A percentile compares a stretch with the other conserved stretches of the same genome.
phyloP scores from a whole-genome alignment of 345 rosid genomes.

The Brassica rapa region DNA sequence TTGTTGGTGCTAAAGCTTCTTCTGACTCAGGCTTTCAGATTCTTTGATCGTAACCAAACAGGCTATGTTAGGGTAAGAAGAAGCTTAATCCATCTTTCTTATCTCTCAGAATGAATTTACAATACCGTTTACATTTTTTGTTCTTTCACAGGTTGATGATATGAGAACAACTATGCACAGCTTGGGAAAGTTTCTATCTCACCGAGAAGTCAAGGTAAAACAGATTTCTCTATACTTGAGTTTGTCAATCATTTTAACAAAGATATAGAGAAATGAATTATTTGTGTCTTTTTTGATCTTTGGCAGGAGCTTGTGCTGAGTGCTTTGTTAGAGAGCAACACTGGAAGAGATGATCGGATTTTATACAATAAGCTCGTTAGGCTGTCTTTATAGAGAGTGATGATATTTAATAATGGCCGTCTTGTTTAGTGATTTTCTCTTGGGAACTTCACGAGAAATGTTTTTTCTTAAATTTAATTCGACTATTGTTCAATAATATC shows the following conservation, averaged over 20 bases:
- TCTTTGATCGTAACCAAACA: slow-evolving; percentile 80
- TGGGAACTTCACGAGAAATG: not conserved
- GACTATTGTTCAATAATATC: not conserved
- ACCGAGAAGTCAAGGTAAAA: slow-evolving; percentile 87
- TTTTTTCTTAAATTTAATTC: not conserved
- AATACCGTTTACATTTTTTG: not conserved
- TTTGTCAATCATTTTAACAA: not conserved
- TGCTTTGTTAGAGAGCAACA: slow-evolving; percentile 89
- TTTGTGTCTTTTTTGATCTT: slow-evolving; percentile 12
- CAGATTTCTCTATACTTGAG: not conserved
- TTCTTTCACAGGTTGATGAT: slow-evolving; percentile 76
- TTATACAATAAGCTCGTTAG: slow-evolving; percentile 76
- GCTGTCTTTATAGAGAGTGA: slow-evolving; percentile 41
- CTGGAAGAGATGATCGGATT: slow-evolving; percentile 92
- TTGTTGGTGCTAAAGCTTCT: slow-evolving; percentile 2
- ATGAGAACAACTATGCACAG: slow-evolving; percentile 83
- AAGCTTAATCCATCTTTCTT: not conserved
- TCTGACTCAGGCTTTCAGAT: slow-evolving; percentile 79
- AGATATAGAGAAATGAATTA: not conserved
- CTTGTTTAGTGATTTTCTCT: not conserved
- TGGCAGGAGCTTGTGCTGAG: slow-evolving; percentile 89
- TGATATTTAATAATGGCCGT: not conserved
- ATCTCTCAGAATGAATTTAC: not conserved
- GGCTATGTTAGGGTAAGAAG: slow-evolving; percentile 80
- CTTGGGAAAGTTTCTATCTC: slow-evolving; percentile 81